Percentiles rank a stretch among this genome's conserved stretches.
These are phyloP conservation scores for Fusarium acutatum DNA, from an alignment of 2,329 filamentous ascomycete genomes.

Conservation along the genomic window DNA sequence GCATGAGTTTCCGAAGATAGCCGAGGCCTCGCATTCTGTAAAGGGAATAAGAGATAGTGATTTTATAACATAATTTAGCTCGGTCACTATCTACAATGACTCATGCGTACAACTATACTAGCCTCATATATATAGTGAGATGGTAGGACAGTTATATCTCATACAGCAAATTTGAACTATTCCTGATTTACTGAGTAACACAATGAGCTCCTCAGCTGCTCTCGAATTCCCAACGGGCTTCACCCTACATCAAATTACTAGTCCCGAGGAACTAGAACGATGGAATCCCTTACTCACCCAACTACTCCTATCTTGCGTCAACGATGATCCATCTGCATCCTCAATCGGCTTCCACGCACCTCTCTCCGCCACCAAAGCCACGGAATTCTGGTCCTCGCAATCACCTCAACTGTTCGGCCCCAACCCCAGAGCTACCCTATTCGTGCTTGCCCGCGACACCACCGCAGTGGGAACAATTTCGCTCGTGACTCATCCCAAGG, in stretches of 20 bases:
- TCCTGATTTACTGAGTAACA: rapidly evolving
- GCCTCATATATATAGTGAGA: not conserved
- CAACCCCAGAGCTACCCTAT: not conserved
- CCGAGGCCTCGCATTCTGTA: not conserved
- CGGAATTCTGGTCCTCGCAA: not conserved
- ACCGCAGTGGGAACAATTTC: not conserved
- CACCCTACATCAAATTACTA: not conserved
- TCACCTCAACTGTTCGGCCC: not conserved
- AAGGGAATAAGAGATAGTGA: not conserved
- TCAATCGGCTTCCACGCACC: not conserved
- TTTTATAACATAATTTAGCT: not conserved
- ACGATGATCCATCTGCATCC: not conserved
- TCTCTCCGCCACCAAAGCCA: not conserved
- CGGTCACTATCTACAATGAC: not conserved
- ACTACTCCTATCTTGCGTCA: not conserved
- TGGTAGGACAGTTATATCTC: rapidly evolving
- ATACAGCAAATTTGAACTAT: rapidly evolving
- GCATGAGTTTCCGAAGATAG: not conserved
- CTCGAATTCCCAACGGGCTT: not conserved
- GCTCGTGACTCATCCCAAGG: not conserved
- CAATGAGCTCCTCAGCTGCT: not conserved
- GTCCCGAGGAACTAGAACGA: not conserved
- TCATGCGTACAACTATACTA: not conserved
- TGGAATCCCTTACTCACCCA: not conserved
- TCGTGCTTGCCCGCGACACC: not conserved